Evolutionary conservation across 2,329 filamentous ascomycete species (phyloP), one percentile per base, ranked within the genome.

Genomic region (Talaromyces piceae): DNA sequence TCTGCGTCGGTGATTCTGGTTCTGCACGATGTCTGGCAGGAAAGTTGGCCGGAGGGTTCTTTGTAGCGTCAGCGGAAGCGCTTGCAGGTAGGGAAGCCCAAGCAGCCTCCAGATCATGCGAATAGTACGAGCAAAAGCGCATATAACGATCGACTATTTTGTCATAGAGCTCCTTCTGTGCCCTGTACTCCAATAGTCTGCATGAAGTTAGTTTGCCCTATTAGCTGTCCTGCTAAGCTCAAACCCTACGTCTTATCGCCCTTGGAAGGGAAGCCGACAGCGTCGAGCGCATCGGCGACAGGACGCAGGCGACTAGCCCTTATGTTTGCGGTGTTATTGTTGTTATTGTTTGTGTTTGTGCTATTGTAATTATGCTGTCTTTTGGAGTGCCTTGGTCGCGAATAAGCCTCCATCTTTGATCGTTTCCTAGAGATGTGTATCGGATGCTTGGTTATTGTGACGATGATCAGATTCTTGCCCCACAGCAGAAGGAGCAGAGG

Each of bases 61-160:
- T 67, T 8, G 69, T 67, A 28, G 68, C 63, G 58, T 68, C 68
- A 48, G 59, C 60, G 18, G 64, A 68, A 31, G 61, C 64, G 53
- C 71, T 69, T 52, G 60, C 63, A 30, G 61, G 66, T 18, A 93
- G 75, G 1, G 83, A 82, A 2, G 84, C 80, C 64, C 95, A 91
- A 50, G 87, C 84, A 46, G 79, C 77, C 54, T 90, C 81, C 23
- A 96, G 80, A 58, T 86, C 82, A 57, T 87, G 83, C 48, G 83
- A 78, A 62, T 86, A 81, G 51, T 83, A 80, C 13, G 87, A 87
- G 74, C 90, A 95, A 67, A 95, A 94, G 56, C 82, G 82, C 80
- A 95, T 86, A 72, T 95, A 96, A 45, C 89, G 83, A 64, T 91
- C 85, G 53, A 91, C 83, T 61, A 96, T 94, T 64, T 84, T 88